Percentiles rank a stretch among this genome's conserved stretches.
These are phyloP conservation scores for Moricandia arvensis DNA, from an alignment of 345 rosid genomes.

Conservation along the genomic window DNA sequence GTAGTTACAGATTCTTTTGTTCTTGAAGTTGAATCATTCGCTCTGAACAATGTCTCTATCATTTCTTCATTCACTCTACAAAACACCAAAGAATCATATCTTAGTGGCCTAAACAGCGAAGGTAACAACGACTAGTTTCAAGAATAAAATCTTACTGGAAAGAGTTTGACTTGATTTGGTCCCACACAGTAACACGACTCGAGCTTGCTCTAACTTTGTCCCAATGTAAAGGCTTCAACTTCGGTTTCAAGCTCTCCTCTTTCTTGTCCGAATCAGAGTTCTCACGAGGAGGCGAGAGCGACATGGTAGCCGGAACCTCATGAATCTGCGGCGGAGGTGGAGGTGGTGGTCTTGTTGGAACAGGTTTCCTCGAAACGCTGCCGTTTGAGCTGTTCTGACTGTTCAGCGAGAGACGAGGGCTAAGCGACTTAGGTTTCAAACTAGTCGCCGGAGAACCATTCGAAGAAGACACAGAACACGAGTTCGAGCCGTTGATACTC, in stretches of 20 bases:
- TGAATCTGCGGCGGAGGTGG: constrained; percentile 65
- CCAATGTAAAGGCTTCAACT: constrained; percentile 94
- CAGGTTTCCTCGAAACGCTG: constrained; percentile 17
- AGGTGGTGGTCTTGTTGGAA: constrained; percentile 58
- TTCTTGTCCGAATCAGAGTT: constrained; percentile 41
- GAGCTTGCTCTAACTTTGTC: constrained; percentile 97
- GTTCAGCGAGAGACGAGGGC: constrained; percentile 22
- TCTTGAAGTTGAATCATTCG: constrained; percentile 50
- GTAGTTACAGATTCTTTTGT: constrained; percentile 42
- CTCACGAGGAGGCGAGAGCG: constrained; percentile 32
- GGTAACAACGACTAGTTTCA: neutral
- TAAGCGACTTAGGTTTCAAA: constrained; percentile 40
- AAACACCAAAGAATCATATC: constrained; percentile 6
- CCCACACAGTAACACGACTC: constrained; percentile 93
- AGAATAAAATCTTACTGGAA: constrained; percentile 65
- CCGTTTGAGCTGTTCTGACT: constrained; percentile 22
- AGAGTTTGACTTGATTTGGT: constrained; percentile 82
- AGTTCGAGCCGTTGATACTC: constrained; percentile 53
- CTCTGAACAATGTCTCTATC: constrained; percentile 87
- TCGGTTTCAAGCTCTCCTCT: constrained; percentile 63
- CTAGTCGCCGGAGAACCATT: constrained; percentile 44
- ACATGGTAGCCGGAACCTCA: constrained; percentile 44
- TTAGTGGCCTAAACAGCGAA: constrained; percentile 10
- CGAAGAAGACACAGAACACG: constrained; percentile 41
- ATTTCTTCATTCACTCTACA: constrained; percentile 93